phyloP scores from a whole-genome alignment of 352 stramenopile genomes.

The Pythium brachiatum region DNA sequence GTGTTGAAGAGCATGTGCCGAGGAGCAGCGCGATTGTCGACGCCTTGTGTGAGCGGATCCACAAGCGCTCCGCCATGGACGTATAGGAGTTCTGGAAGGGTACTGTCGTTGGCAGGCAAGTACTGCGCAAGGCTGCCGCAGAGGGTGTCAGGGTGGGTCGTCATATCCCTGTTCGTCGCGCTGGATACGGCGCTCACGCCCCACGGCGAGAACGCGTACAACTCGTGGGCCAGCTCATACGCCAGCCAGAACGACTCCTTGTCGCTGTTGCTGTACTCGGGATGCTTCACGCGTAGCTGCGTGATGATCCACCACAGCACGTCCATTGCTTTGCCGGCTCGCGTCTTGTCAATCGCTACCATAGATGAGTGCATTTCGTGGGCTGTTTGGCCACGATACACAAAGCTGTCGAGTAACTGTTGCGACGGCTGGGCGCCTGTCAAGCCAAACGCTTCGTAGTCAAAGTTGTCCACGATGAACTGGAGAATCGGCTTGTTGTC shows the following conservation, averaged over 20 bases:
- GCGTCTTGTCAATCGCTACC: slow-evolving; percentile 43
- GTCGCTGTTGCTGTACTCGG: slow-evolving; percentile 48
- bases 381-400: slow-evolving; percentile 31
- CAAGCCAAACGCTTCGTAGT: slow-evolving; percentile 42
- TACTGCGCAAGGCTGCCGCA: slow-evolving; percentile 69
- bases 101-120: slow-evolving; percentile 26
- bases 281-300: slow-evolving; percentile 38
- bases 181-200: slow-evolving; percentile 47
- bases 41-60: slow-evolving; percentile 38
- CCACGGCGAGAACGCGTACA: slow-evolving; percentile 70
- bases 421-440: slow-evolving; percentile 10
- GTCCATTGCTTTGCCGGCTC: slow-evolving; percentile 30
- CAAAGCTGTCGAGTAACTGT: slow-evolving; percentile 30
- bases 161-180: slow-evolving; percentile 47
- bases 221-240: slow-evolving; percentile 47
- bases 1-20: slow-evolving; percentile 44
- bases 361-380: slow-evolving; percentile 59
- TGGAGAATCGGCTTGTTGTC: slow-evolving; percentile 29
- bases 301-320: slow-evolving; percentile 55
- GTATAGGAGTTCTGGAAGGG: slow-evolving; percentile 40
- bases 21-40: background rate
- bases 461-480: slow-evolving; percentile 37
- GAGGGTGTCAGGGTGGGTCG: slow-evolving; percentile 45
- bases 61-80: slow-evolving; percentile 54
- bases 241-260: slow-evolving; percentile 67